phyloP scores from a whole-genome alignment of 495 filamentous ascomycete genomes.

The Penicillium cataractarum region DNA sequence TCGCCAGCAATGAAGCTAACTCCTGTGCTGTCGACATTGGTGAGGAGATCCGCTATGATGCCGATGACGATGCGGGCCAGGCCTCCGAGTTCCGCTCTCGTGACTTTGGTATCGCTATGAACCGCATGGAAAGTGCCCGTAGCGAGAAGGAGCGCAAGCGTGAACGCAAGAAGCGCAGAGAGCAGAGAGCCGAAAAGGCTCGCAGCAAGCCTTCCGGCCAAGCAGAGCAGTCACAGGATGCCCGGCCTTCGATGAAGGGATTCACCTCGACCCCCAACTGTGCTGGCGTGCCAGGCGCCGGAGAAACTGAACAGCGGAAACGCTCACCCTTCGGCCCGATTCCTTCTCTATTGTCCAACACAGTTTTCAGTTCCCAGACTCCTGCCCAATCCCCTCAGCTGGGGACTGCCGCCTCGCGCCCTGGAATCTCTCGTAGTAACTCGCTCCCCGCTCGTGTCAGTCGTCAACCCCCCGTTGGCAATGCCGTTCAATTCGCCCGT shows the following conservation, averaged over 20 bases:
- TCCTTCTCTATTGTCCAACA: slow-evolving; percentile 65
- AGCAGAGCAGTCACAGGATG: not conserved
- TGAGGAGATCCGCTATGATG: slow-evolving; percentile 40
- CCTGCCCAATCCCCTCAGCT: slow-evolving; percentile 36
- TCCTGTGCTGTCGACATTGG: slow-evolving; percentile 37
- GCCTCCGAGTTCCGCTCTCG: slow-evolving; percentile 32
- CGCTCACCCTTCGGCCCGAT: slow-evolving; percentile 53
- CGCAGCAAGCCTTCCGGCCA: not conserved
- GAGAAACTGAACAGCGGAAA: slow-evolving; percentile 30
- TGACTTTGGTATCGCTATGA: slow-evolving; percentile 35
- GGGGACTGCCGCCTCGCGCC: slow-evolving; percentile 44
- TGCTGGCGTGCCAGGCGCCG: slow-evolving; percentile 11
- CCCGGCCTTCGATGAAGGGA: slow-evolving; percentile 18
- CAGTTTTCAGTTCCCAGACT: slow-evolving; percentile 59
- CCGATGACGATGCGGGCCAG: slow-evolving; percentile 27
- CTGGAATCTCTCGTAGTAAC: slow-evolving; percentile 72
- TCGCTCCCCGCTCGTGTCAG: slow-evolving; percentile 76
- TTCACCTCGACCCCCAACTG: slow-evolving; percentile 23
- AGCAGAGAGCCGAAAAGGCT: slow-evolving; percentile 17
- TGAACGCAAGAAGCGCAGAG: slow-evolving; percentile 40
- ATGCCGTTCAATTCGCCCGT: slow-evolving; percentile 46
- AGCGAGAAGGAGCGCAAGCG: slow-evolving; percentile 32
- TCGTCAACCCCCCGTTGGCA: slow-evolving; percentile 45
- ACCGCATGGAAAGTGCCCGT: slow-evolving; percentile 13
- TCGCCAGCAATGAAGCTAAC: slow-evolving; percentile 41